These are phyloP conservation scores for Gonium pectorale DNA, from an alignment of 139 green algal species.

Conservation along the genomic window DNA sequence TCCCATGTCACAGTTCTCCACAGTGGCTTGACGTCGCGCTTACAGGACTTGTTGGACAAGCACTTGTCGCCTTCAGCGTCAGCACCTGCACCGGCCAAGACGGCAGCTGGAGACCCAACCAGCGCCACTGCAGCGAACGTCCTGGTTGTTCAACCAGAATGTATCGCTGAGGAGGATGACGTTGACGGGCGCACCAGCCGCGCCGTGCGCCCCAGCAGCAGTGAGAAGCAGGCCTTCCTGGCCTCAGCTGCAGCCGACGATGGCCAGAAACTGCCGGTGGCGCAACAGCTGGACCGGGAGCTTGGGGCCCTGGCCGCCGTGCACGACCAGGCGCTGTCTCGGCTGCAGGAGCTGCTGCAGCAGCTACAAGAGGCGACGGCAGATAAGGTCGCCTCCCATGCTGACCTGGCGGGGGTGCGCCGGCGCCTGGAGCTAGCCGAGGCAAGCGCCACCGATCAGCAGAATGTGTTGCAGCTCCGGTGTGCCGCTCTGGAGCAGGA, in stretches of 20 bases:
- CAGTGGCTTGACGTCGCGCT: not conserved
- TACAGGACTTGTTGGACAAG: slow-evolving; percentile 8
- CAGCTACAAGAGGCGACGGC: not conserved
- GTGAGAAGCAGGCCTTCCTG: too few relatives aligned
- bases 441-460: not conserved
- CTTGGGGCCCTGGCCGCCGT: not conserved
- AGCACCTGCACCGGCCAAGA: not conserved
- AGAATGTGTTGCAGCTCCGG: not conserved
- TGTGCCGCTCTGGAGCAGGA: slow-evolving; percentile 28
- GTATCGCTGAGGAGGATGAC: not conserved
- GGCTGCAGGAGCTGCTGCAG: not conserved
- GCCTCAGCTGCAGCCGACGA: not conserved
- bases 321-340: not conserved
- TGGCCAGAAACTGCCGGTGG: not conserved
- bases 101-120: not conserved
- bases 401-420: not conserved
- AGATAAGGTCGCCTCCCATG: not conserved
- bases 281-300: not conserved
- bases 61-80: not conserved
- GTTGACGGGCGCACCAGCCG: too few relatives aligned
- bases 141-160: not conserved
- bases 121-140: not conserved
- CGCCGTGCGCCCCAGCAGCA: too few relatives aligned
- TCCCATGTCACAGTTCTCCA: not conserved
- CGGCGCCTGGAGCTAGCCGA: slow-evolving; percentile 16